phyloP scores from a whole-genome alignment of 2,329 filamentous ascomycete species.

The Aspergillus tanneri region DNA sequence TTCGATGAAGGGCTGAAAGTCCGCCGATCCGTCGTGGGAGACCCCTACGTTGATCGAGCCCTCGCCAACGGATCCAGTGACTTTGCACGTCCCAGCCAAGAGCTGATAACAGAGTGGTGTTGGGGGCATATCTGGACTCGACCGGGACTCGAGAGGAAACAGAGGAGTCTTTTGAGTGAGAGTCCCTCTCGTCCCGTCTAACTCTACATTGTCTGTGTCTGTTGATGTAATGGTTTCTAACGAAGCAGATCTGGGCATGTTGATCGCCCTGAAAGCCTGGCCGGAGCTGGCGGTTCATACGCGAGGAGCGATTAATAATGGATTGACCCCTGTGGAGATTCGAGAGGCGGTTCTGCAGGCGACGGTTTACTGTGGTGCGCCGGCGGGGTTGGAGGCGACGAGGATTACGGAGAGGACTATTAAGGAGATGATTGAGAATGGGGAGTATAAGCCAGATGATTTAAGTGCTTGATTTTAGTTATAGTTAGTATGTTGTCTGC shows the following conservation, averaged over 20 bases:
- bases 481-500: not conserved
- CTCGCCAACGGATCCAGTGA: slow-evolving; percentile 23
- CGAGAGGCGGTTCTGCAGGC: slow-evolving; percentile 18
- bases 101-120: slow-evolving; percentile 16
- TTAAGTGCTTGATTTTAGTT: not conserved
- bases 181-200: not conserved
- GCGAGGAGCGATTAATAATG: slow-evolving; percentile 11
- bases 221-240: not conserved
- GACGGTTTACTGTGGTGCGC: slow-evolving; percentile 15
- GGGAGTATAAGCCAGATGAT: slow-evolving; percentile 3
- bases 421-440: slow-evolving; percentile 13
- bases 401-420: slow-evolving; percentile 15
- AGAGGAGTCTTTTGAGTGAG: slow-evolving; percentile 9
- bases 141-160: slow-evolving; percentile 10
- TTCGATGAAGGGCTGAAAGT: slow-evolving; percentile 7
- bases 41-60: slow-evolving; percentile 17
- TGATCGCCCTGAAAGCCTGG: slow-evolving; percentile 9
- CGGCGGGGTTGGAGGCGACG: slow-evolving; percentile 12
- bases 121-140: slow-evolving; percentile 14
- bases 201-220: not conserved
- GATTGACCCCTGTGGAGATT: slow-evolving; percentile 7
- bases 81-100: slow-evolving; percentile 24
- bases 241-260: slow-evolving; percentile 7
- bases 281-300: slow-evolving; percentile 11
- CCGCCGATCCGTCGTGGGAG: slow-evolving; percentile 13